Evolutionary conservation across 164 flowering plant species (phyloP).

Genomic region (Nymphaea colorata): DNA sequence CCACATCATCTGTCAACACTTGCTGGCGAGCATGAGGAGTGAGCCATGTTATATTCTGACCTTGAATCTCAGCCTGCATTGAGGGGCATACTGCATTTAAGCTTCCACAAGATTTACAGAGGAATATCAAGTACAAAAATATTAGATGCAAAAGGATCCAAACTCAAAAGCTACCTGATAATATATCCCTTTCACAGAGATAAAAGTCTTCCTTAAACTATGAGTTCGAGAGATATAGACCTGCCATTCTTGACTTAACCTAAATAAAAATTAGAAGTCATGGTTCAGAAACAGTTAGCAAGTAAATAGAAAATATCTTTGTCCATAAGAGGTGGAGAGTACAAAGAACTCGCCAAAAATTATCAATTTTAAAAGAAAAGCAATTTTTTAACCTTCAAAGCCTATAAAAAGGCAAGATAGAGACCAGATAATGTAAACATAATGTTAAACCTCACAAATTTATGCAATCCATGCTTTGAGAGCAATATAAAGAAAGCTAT

Average conservation of each 20-base stretch:
- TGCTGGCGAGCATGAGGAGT: conserved; percentile 83
- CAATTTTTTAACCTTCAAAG: no score
- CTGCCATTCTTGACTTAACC: conserved; percentile 98
- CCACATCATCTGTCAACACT: conserved; percentile 81
- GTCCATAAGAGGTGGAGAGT: neutral
- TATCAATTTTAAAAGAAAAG: no score
- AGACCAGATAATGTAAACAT: no score
- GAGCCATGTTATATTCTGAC: conserved; percentile 87
- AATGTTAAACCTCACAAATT: no score
- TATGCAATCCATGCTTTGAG: no score
- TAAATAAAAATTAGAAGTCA: conserved; percentile 11
- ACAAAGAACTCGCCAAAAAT: no score
- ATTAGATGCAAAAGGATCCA: neutral
- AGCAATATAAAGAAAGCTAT: no score
- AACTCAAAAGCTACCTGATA: conserved; percentile 52
- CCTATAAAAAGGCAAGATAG: no score
- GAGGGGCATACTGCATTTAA: conserved; percentile 2
- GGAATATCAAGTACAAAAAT: neutral
- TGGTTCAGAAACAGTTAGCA: neutral
- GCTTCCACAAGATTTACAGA: neutral
- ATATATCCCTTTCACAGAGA: conserved; percentile 92
- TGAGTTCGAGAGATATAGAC: conserved; percentile 84
- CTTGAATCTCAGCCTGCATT: conserved; percentile 69
- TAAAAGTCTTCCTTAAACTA: conserved; percentile 64
- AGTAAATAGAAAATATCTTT: neutral